Evolutionary conservation across 2,329 filamentous ascomycete species (phyloP).

Genomic region (Claviceps lovelessii): DNA sequence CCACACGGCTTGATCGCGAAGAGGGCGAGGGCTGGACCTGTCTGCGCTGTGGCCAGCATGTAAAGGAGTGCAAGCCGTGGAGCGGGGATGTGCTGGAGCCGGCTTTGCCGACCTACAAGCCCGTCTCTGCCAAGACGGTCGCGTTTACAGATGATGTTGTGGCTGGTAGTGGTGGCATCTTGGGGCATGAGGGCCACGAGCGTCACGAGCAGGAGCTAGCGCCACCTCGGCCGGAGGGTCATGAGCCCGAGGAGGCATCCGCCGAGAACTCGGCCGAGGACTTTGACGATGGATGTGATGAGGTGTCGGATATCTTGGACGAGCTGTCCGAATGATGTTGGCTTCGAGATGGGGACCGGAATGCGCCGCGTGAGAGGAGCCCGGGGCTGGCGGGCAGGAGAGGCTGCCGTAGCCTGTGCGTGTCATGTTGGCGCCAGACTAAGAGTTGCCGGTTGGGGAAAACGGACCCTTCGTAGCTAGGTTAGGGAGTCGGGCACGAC

Average conservation of each 20-base stretch:
- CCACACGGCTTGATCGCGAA: constrained; percentile 75
- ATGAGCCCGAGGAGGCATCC: constrained; percentile 9
- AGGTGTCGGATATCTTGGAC: constrained; percentile 4
- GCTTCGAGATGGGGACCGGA: constrained; percentile 4
- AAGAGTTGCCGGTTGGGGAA: too few relatives aligned
- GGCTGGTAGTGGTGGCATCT: constrained; percentile 13
- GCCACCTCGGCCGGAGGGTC: background rate
- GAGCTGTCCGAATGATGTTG: constrained; percentile 3
- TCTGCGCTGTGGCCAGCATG: constrained; percentile 68
- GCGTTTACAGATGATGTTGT: constrained; percentile 45
- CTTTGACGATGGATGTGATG: constrained; percentile 6
- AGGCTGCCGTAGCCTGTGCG: background rate
- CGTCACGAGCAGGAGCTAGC: constrained; percentile 10
- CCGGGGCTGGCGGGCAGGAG: background rate
- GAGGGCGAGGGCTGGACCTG: constrained; percentile 92
- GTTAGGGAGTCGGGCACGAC: too few relatives aligned
- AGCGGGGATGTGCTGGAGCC: constrained; percentile 69
- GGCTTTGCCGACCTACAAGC: constrained; percentile 26
- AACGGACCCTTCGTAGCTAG: too few relatives aligned
- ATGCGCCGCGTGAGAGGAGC: background rate
- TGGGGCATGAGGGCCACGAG: constrained; percentile 17
- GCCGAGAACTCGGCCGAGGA: constrained; percentile 6
- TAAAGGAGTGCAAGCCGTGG: constrained; percentile 84
- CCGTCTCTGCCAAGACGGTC: constrained; percentile 39
- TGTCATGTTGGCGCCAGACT: too few relatives aligned